Conservation (phyloP, 805 yeast genomes). For the Ogataea pini region DNA sequence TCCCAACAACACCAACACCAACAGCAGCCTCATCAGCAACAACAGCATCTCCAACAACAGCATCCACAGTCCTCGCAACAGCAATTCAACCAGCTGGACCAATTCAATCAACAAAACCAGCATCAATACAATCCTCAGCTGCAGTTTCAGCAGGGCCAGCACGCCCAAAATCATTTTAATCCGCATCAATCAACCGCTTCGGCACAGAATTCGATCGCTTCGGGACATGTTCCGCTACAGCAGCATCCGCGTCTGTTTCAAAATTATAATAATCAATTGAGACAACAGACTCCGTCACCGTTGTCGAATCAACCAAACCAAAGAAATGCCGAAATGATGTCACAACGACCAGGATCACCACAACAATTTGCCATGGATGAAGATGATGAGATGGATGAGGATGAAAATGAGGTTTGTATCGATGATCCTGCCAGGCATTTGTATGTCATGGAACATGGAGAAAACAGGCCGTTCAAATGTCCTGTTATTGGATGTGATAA, state of each 20-base stretch:
- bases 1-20: constrained; percentile 6
- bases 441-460: constrained; percentile 89
- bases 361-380: constrained; percentile 39
- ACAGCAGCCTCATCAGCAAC: constrained; percentile 17
- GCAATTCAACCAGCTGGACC: constrained; percentile 10
- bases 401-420: constrained; percentile 59
- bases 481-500: constrained; percentile 98
- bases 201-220: constrained; percentile 9
- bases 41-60: constrained; percentile 1
- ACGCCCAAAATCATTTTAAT: background rate
- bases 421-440: constrained; percentile 96
- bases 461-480: constrained; percentile 93
- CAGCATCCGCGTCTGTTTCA: constrained; percentile 23
- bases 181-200: background rate
- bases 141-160: constrained; percentile 17
- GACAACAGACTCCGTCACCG: constrained; percentile 22
- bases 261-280: constrained; percentile 13
- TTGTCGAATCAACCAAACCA: constrained; percentile 21
- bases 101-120: constrained; percentile 22
- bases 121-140: constrained; percentile 7
- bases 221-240: constrained; percentile 13
- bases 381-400: constrained; percentile 30
- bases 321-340: constrained; percentile 9
- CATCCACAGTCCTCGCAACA: constrained; percentile 7
- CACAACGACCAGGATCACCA: constrained; percentile 21